These are phyloP conservation scores for Omphalea diandra DNA, from an alignment of 441 rosid species.

Conservation along the genomic window DNA sequence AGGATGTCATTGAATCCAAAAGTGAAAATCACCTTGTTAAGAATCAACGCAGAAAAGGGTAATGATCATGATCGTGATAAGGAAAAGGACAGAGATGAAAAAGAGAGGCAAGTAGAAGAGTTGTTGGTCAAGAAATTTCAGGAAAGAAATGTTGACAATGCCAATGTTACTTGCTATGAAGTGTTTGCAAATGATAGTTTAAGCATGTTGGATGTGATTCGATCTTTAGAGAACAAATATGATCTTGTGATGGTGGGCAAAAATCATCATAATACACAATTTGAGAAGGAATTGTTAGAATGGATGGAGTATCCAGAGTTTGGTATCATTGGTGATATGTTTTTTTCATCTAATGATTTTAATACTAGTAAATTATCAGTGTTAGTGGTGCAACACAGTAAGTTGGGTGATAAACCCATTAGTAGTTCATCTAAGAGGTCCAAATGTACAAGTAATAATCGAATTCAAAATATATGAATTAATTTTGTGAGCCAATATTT, in stretches of 20 bases:
- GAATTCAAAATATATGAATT: too few species aligned
- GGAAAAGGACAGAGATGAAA: neutral
- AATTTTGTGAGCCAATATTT: too few species aligned
- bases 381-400: slow-evolving; percentile 35
- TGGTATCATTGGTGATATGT: slow-evolving; percentile 42
- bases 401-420: too few species aligned
- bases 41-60: neutral
- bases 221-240: slow-evolving; percentile 4
- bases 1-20: slow-evolving; percentile 28
- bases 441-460: too few species aligned
- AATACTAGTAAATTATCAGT: slow-evolving; percentile 19
- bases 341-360: slow-evolving; percentile 25
- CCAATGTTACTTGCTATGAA: neutral
- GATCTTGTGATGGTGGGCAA: slow-evolving; percentile 38
- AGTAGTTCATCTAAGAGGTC: too few species aligned
- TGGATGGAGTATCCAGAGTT: slow-evolving; percentile 41
- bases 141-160: slow-evolving; percentile 8
- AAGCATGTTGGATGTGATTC: too few species aligned
- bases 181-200: neutral
- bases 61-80: too few species aligned
- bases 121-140: slow-evolving; percentile 17
- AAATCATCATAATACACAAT: neutral
- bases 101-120: slow-evolving; percentile 25
- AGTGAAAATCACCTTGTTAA: slow-evolving; percentile 18
- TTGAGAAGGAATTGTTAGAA: slow-evolving; percentile 17